Base-by-base conservation (phyloP, 1,284 basidiomycete genomes). In the Kalmanozyma brasiliensis region DNA sequence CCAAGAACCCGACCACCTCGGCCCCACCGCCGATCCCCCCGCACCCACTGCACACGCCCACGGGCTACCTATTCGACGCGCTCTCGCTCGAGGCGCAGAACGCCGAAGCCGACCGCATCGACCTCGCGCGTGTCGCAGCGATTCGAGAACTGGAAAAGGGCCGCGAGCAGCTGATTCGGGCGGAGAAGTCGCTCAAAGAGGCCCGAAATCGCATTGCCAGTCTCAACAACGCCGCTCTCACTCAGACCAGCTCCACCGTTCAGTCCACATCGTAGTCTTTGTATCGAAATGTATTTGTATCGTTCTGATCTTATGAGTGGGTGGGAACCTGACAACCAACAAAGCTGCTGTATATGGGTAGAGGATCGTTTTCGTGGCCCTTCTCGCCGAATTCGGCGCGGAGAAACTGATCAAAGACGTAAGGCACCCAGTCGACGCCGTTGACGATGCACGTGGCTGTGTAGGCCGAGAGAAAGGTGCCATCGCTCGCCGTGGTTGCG, bases 61-160 rank as follows among this genome's bases (percentile, higher is more conserved):
- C 76, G 3, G 79, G 78, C 14, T 77, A 78, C 14, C 52, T 78
- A 8, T 62, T 79, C 24, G 71, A 79, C 23, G 85, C 97, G 92
- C 77, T 90, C 86, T 44, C 83, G 84, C 51, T 86, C 87, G 66
- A 94, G 94, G 91, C 92, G 91, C 83, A 90, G 87, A 80, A 91
- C 91, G 53, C 65, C 14, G 95, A 98, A 81, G 86, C 86, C 3
- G 90, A 91, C 33, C 84, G 91, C 48, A 82, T 98, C 47, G 92
- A 94, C 49, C 87, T 88, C 48, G 93, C 91, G 4, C 85, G 89
- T 43, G 89, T 89, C 73, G 84, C 86, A 23, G 86, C 95, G 29
- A 67, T 81, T 13, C 66, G 69, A 9, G 77, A 83, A 62, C 78
- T 83, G 14, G 82, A 83, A 34, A 60, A 62, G 22, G 69, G 81